Percentiles rank a stretch among this genome's conserved stretches.
Evolutionary conservation across 768 basidiomycete genomes (phyloP).

Genomic region (Termitomyces bulborhizus): DNA sequence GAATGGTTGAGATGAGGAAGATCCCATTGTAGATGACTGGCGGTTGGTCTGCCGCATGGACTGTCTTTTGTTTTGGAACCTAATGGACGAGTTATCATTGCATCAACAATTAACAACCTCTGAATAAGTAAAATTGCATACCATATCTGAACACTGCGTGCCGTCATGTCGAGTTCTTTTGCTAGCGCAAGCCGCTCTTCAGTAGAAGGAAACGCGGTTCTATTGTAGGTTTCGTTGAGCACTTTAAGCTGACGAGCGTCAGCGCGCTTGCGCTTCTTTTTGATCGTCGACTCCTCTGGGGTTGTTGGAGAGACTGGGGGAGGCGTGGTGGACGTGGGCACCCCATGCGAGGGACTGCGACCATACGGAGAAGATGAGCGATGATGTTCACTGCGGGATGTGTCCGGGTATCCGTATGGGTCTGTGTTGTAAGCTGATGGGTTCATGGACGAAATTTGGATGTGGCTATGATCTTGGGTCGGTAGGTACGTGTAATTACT

Average conservation of each 20-base stretch:
- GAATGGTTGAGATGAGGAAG: constrained; percentile 42
- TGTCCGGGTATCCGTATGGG: constrained; percentile 25
- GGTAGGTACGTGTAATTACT: constrained; percentile 37
- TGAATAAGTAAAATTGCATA: constrained; percentile 23
- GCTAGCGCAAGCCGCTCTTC: constrained; percentile 78
- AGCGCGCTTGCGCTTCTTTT: constrained; percentile 85
- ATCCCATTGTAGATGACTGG: constrained; percentile 44
- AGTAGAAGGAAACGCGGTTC: constrained; percentile 84
- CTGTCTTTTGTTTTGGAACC: constrained; percentile 87
- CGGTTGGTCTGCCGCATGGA: constrained; percentile 75
- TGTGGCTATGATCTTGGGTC: constrained; percentile 23
- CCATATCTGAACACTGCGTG: constrained; percentile 86
- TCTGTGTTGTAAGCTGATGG: constrained; percentile 21
- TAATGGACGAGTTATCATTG: constrained; percentile 25
- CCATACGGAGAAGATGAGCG: constrained; percentile 41
- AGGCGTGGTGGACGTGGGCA: constrained; percentile 43
- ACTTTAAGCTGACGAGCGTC: constrained; percentile 76
- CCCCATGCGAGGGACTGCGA: constrained; percentile 28
- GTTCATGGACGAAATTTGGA: constrained; percentile 22
- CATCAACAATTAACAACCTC: constrained; percentile 1
- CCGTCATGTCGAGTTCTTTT: constrained; percentile 74
- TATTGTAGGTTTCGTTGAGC: constrained; percentile 71
- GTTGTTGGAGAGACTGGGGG: constrained; percentile 42
- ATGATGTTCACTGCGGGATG: constrained; percentile 29
- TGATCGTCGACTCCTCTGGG: constrained; percentile 63